Conservation (phyloP, 768 basidiomycete species). For the Trametes cubensis region DNA sequence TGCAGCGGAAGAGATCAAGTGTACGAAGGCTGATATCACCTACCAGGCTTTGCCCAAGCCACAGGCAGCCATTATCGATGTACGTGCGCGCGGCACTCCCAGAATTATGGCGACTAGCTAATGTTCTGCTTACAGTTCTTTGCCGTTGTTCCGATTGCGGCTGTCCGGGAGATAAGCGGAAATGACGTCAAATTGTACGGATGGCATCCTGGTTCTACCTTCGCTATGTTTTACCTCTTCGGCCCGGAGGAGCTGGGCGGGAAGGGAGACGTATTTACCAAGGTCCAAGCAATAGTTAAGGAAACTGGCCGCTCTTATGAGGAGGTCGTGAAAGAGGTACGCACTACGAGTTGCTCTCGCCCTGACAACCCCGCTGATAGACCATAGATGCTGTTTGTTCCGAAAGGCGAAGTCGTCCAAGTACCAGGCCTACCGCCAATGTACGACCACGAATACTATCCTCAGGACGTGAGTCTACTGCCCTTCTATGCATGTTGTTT, state of each 20-base stretch:
- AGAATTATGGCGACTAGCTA: too few species aligned
- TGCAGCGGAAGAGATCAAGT: conserved; percentile 4
- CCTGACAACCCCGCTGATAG: neutral
- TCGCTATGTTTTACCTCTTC: conserved; percentile 12
- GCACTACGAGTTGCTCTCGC: neutral
- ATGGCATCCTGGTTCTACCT: conserved; percentile 18
- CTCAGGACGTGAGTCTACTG: conserved; percentile 22
- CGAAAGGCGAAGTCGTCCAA: conserved; percentile 18
- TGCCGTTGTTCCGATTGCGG: neutral
- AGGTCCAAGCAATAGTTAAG: conserved; percentile 8
- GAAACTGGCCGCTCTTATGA: conserved; percentile 1
- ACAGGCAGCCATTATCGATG: conserved; percentile 22
- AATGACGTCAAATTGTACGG: conserved; percentile 18
- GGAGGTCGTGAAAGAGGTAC: conserved; percentile 13
- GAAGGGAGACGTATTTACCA: conserved; percentile 7
- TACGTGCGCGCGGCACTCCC: too few species aligned
- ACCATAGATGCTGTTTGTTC: neutral
- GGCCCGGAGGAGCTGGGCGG: conserved; percentile 23
- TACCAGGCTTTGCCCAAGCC: conserved; percentile 11
- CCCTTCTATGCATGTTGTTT: too few species aligned
- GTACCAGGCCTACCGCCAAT: conserved; percentile 29
- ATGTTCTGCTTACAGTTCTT: too few species aligned
- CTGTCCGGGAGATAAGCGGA: conserved; percentile 11
- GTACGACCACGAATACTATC: conserved; percentile 27
- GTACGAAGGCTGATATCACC: conserved; percentile 7